These are phyloP conservation scores for Penicillium sp. DNA, from an alignment of 2,329 filamentous ascomycete species.

Conservation along the genomic window DNA sequence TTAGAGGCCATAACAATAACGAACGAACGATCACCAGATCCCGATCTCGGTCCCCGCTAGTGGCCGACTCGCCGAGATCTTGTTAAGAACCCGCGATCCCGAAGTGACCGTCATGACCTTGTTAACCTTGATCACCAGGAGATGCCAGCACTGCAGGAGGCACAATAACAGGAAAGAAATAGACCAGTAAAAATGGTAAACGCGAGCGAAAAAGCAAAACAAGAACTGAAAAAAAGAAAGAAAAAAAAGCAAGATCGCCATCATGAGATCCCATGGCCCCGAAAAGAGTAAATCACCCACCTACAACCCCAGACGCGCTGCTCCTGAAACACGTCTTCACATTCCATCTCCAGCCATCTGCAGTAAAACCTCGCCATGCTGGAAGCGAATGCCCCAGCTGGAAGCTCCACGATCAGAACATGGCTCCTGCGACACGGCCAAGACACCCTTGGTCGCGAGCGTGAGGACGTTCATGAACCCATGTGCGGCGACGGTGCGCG, in stretches of 20 bases:
- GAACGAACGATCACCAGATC: not conserved
- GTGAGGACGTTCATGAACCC: conserved; percentile 74
- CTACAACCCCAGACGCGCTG: not conserved
- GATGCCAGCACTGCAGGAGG: not conserved
- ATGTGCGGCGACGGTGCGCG: conserved; percentile 67
- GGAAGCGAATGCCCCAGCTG: conserved; percentile 23
- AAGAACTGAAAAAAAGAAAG: not conserved
- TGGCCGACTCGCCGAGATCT: conserved; percentile 2
- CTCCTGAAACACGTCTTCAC: not conserved
- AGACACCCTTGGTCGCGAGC: conserved; percentile 66
- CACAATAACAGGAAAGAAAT: not conserved
- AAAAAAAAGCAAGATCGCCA: not conserved
- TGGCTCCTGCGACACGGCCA: conserved; percentile 63
- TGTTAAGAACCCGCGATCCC: not conserved
- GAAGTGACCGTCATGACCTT: not conserved
- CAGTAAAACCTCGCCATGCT: conserved; percentile 35
- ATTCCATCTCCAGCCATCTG: conserved; percentile 18
- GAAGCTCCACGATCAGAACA: conserved; percentile 39
- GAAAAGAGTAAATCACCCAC: not conserved
- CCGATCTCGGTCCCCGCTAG: not conserved
- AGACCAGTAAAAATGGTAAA: not conserved
- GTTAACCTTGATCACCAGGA: not conserved
- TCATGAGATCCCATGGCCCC: conserved; percentile 1
- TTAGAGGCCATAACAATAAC: not conserved
- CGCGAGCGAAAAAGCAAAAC: not conserved